Base-by-base conservation (phyloP, 768 basidiomycete genomes). In the Rhodotorula babjevae region DNA sequence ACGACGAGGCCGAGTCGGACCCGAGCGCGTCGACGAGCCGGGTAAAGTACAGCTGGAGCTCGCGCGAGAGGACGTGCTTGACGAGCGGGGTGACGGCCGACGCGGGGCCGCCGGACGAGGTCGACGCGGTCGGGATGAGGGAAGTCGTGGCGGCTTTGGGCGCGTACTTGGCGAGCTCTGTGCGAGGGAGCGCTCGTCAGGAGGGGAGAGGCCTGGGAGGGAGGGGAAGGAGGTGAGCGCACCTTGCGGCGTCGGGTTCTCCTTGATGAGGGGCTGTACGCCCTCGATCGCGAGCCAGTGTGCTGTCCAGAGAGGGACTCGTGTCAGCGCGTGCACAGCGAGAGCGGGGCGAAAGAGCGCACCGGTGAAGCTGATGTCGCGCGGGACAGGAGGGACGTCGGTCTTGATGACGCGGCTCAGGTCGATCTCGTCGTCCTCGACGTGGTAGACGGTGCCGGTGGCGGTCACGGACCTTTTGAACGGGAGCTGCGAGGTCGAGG, bases 281-380 rank as follows among this genome's bases (percentile, higher is more conserved):
- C 96, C 96, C 77, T 99, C 96, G 52, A 99, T 93, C 1, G 94
- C 94, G 46, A 99, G 85, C 96, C 96, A 99, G 80, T 99, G 96
- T 4, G 96, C 94, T 79, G 80, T 77, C 29, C 16, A 11, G 29
- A 36, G 50, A 18, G 75, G 2, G 68, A 76, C 6, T 31, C 55
- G 27, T n/a, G n/a, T 25, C 31, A 31, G 31, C 18, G 6, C 25
- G 23, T 52, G 11, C 23, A 27, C 15, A 21, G 46, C 23, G 8
- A 11, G 31, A 9, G 57, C 9, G 31, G 8, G 1, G 49, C n/a
- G 36, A 53, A 44, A 11, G 29, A 60, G 42, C 79, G 44, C 31
- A 78, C 80, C 80, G 0, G 88, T 90, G 89, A 91, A 94, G 76
- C 85, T 87, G 67, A 91, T 88, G 55, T 88, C 89, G 77, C 89